Base-by-base conservation (phyloP, 2,329 filamentous ascomycete species). In the Colletotrichum sansevieriae region DNA sequence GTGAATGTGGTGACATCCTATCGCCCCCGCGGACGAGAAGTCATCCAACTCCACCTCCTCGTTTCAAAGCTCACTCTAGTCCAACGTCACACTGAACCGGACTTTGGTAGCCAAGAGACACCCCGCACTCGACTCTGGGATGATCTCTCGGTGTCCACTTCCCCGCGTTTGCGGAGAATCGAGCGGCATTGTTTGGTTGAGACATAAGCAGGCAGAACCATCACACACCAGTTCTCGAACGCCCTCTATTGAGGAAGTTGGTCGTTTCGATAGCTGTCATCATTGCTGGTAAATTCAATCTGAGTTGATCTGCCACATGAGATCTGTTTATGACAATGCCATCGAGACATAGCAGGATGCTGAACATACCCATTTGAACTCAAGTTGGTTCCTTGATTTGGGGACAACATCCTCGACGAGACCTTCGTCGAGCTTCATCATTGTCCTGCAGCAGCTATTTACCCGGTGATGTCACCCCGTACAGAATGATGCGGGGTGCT, bases 401-500 rank as follows among this genome's bases (percentile, higher is more conserved):
- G 25, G 12, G 29, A 9, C 12, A 52, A 15, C 15, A n/a, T 29
- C 22, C n/a, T 15, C 25, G n/a, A 11, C 25, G 7, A 52, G 22
- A 18, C 3, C 10, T 35, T 52, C 11, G 15, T 29, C 22, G 11
- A 35, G 15, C 22, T 25, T 52, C 49, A 52, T 39, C 35, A 18
- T 47, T 11, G 11, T 52, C 49, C 59, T 55, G 22, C 49, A 3
- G 18, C n/a, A 18, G 41, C 33, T 35, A 43, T 43, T 65, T 55
- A 55, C 4, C 62, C 47, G 41, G 47, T 43, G 46, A 41, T 54
- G 46, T 65, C 54, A 65, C 39, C 46, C 22, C 29, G 44, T 52
- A 46, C 15, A 25, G 20, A 18, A 5, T 10, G 29, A 54, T 65
- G 60, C 52, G 65, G 54, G 65, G 52, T 54, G 37, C n/a, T 52